Base-by-base conservation (phyloP, 2,329 filamentous ascomycete species). In the Pseudogymnoascus sp. region DNA sequence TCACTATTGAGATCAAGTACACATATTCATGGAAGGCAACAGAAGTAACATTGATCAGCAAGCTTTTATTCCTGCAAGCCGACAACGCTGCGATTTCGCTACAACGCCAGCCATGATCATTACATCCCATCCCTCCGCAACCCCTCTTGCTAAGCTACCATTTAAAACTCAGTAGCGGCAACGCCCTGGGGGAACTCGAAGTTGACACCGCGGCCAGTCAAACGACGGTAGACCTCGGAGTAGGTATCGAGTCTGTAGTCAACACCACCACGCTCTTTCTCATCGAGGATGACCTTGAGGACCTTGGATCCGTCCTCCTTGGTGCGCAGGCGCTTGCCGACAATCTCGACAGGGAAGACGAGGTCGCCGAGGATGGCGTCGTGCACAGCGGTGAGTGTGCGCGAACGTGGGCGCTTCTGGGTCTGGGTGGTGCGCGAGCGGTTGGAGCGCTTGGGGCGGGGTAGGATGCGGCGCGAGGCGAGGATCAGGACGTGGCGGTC, bases 241-340 rank as follows among this genome's bases (percentile, higher is more conserved):
- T 99, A 99, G 79, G 93, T 97, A 83, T 99, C 95, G 74, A 99
- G 91, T 80, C 95, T 88, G 90, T 98, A 97, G 87, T 99, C 95
- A 74, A 99, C 93, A 80, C 93, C 92, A 77, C 93, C 93, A 75
- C 93, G 91, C 90, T 99, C 95, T 91, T 99, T 99, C 90, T 98
- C 95, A 81, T 99, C 95, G 66, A 99, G 88, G 78, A 99, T 86
- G 79, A 99, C 91, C 90, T 99, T 99, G 82, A 98, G 88, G 78
- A 91, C 83, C 90, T 98, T 98, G 89, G 85, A 89, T 81, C 92
- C 92, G 82, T 99, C 95, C 87, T 98, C 93, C 85, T 96, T 93
- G 84, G 95, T 98, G 81, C 95, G 90, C 79, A 93, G 82, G 78
- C 95, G 92, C 91, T 98, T 98, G 83, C 95, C 95, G 75, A 99